Base-by-base conservation (phyloP, 1,284 basidiomycete species). In the Leccinum huronense region DNA sequence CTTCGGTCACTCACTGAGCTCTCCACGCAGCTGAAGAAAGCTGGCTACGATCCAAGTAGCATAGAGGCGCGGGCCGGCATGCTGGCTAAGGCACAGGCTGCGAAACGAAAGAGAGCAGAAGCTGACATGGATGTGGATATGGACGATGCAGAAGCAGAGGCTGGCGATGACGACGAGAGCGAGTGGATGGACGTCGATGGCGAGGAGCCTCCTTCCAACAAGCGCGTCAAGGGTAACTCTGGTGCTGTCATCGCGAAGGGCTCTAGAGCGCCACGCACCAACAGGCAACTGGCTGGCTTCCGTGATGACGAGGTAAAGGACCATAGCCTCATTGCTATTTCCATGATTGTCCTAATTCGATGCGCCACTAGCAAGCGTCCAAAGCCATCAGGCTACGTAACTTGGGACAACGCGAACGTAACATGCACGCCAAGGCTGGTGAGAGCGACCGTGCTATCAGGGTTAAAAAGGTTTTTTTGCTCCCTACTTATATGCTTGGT, bases 1-100 rank as follows among this genome's bases (percentile, higher is more conserved):
- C 83, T 93, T 66, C 89, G 94, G 62, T 94, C 94, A n/a, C 80
- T 99, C 48, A 85, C 86, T 59, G 94, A 98, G 75, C 88, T 99
- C 75, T 89, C 93, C 48, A 79, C 84, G 11, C 89, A 88, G 72
- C 81, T 99, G 78, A 93, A 90, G 40, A 88, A 88, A 71, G 91
- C 93, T 10, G 97, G 97, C 0, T 85, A 95, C 68, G 94, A 99
- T 76, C 93, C 97, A 5, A 90, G 88, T 69, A 86, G 87, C 62
- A 89, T 99, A 71, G 87, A 95, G 75, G 93, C 92, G 69, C 89
- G 97, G 36, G 97, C 96, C 1, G 86, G 86, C 73, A 83, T 91
- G 72, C 79, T 98, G 58, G 91, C 93, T 34, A 94, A 95, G 78
- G 80, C 88, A 23, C 85, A 88, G 61, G 89, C 88, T 38, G 84